A percentile compares a stretch with the other conserved stretches of the same genome.
Conservation (phyloP, 148 eudicot species). For the Simmondsia chinensis region DNA sequence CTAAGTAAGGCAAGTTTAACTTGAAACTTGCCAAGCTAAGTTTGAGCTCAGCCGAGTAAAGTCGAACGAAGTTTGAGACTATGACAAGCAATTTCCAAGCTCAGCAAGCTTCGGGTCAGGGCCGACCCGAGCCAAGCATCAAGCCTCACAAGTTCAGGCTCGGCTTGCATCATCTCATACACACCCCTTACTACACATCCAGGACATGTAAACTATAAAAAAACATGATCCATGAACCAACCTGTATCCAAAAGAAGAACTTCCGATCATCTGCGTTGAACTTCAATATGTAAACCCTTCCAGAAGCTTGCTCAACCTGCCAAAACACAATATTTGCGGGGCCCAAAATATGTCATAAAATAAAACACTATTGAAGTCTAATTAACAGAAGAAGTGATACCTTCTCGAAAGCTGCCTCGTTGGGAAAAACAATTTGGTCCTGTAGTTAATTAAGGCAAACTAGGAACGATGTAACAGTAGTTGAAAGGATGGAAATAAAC, state of each 20-base stretch:
- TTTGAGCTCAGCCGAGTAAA: no score
- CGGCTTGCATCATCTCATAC: no score
- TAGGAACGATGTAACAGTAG: slow-evolving; percentile 5
- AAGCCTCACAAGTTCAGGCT: no score
- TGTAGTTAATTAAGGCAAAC: slow-evolving; percentile 39
- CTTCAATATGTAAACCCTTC: slow-evolving; percentile 86
- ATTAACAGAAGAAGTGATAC: slow-evolving; percentile 18
- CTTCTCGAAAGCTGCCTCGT: slow-evolving; percentile 90
- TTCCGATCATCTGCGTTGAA: slow-evolving; percentile 91
- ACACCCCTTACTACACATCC: no score
- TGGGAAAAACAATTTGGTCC: slow-evolving; percentile 94
- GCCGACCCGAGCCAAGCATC: no score
- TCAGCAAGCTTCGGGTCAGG: no score
- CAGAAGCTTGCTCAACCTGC: slow-evolving; percentile 87
- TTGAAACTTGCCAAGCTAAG: no score
- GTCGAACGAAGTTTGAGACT: no score
- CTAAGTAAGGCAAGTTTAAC: no score
- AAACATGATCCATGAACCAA: slow-evolving; percentile 7
- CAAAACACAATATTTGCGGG: not conserved
- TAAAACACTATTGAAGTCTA: not conserved
- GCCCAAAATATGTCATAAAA: slow-evolving; percentile 1
- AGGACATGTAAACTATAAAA: not conserved
- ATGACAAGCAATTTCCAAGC: no score
- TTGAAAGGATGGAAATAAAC: not conserved
- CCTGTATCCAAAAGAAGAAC: slow-evolving; percentile 99